Evolutionary conservation across 495 filamentous ascomycete genomes (phyloP), one percentile per base, ranked within the genome.

Genomic region (Aspergillus mulundensis): DNA sequence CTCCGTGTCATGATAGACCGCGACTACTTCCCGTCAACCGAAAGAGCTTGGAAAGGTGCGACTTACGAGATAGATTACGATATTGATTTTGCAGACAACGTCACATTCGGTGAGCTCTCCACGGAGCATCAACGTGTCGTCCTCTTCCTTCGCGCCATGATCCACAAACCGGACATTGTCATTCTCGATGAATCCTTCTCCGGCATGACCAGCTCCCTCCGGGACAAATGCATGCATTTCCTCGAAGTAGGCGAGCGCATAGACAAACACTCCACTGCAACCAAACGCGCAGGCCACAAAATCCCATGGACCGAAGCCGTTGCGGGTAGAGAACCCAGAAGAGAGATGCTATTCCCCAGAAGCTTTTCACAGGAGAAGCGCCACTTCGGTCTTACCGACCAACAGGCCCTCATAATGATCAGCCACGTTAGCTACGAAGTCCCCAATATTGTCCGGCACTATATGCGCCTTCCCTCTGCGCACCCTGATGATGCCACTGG

Each of bases 131-230:
- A 98, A 69, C 84, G 91, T 20, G 77, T 97, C 7, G 78, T 87
- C 10, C 81, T 98, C 2, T 94, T 97, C 69, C 73, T 97, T 24
- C 84, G 95, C 7, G 88, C 93, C 15, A 73, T 95, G 32, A 81
- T 94, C 60, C 87, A 91, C 58, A 81, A 81, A 51, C 90, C 91
- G 0, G 93, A 97, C 56, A 81, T 98, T 41, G 78, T 97, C 28
- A 88, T 98, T 36, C 81, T 97, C 2, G 94, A 97, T 62, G 94
- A 98, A 70, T 84, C 94, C 0, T 95, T 96, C 62, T 90, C 88
- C 42, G 91, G 93, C 24, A 90, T 98, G 84, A 85, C 92, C 56
- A 84, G 87, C 38, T 77, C 75, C 0, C 81, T 94, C n/a, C 79
- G 91, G 14, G 86, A 95, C 62, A 91, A 89, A 61, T 96, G 92